Conservation (phyloP, 441 rosid genomes). For the Adansonia rubrostipa region DNA sequence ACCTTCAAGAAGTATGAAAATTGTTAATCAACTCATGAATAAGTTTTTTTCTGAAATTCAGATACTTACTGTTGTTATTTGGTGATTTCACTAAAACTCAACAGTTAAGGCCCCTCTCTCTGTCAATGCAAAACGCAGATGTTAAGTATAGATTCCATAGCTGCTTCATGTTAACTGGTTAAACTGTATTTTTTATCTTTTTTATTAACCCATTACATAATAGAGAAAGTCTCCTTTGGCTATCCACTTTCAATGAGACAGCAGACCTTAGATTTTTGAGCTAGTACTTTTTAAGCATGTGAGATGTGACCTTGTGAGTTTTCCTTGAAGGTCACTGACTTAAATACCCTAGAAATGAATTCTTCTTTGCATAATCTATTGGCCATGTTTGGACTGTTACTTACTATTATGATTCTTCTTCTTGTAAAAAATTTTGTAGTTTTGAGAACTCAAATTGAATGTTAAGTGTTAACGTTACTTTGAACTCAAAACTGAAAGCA, state of each 20-base stretch:
- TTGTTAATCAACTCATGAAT: background rate
- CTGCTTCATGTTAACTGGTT: background rate
- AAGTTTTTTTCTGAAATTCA: background rate
- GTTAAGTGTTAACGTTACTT: background rate
- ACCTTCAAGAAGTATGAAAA: background rate
- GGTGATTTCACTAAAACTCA: too few species aligned
- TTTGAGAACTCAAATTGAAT: background rate
- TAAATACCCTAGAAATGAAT: background rate
- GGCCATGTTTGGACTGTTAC: background rate
- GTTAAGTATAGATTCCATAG: background rate
- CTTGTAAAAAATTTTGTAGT: background rate
- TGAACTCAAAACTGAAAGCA: background rate
- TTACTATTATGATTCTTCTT: background rate
- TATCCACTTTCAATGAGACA: constrained; percentile 4
- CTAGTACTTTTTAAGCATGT: background rate
- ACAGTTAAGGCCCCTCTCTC: background rate
- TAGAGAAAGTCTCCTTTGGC: background rate
- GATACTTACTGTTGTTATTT: background rate
- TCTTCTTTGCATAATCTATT: background rate
- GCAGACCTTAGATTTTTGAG: background rate
- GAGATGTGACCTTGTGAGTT: background rate
- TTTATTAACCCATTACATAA: background rate
- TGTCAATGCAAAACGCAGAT: background rate
- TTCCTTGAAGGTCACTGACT: background rate
- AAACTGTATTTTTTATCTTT: background rate